Evolutionary conservation across 345 rosid species (phyloP).

Genomic region (Ceriops zippeliana): DNA sequence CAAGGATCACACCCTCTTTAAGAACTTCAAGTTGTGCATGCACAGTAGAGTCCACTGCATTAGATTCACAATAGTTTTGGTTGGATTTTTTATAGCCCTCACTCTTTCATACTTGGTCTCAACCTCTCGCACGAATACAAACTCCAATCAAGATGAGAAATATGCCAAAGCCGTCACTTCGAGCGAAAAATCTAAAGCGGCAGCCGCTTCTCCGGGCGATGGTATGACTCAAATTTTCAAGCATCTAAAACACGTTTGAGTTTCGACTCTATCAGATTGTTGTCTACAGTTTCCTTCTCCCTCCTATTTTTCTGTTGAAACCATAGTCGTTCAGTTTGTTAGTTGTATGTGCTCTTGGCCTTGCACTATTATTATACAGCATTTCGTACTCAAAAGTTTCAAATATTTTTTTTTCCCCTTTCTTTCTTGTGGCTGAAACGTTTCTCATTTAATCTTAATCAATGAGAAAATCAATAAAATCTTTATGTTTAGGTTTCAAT

Average conservation of each 20-base stretch:
- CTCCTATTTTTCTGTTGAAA: background rate
- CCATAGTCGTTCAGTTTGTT: background rate
- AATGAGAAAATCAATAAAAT: too few relatives aligned
- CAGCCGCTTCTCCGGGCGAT: background rate
- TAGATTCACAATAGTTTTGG: background rate
- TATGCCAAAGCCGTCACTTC: background rate
- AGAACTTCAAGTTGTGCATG: background rate
- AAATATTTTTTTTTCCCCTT: background rate
- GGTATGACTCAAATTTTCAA: background rate
- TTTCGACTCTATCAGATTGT: too few relatives aligned
- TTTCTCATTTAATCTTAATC: too few relatives aligned
- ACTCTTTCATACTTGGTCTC: background rate
- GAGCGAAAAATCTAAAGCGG: background rate
- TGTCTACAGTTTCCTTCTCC: background rate
- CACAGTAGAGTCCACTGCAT: background rate
- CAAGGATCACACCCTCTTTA: too few relatives aligned
- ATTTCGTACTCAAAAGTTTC: too few relatives aligned
- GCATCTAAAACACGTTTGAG: too few relatives aligned
- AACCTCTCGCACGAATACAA: background rate
- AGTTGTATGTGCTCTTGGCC: too few relatives aligned
- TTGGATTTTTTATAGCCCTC: conserved; percentile 1
- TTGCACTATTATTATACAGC: too few relatives aligned
- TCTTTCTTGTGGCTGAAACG: too few relatives aligned
- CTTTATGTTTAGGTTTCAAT: too few relatives aligned
- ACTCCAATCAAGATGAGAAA: background rate